Evolutionary conservation across 768 basidiomycete genomes (phyloP), one percentile per base, ranked within the genome.

Genomic region (Termitomyces sp.): DNA sequence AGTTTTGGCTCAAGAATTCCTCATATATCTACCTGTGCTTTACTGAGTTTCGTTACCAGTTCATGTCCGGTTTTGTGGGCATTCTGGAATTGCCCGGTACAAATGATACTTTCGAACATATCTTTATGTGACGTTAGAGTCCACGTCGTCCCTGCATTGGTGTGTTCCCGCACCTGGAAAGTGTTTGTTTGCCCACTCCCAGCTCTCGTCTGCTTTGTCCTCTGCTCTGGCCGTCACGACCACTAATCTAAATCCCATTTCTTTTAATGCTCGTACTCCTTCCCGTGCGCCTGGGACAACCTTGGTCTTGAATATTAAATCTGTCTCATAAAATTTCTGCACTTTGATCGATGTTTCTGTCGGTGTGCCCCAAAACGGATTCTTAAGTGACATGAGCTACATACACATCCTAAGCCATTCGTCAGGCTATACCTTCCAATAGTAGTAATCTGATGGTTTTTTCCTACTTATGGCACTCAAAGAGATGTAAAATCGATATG

Each of bases 191-290:
- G 86, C 70, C 90, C 91, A 92, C 42, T 75, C 72, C 77, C 84
- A 83, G 55, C 82, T 89, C 46, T 79, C 73, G 46, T 82, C 80
- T 14, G 81, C 76, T 53, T 79, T 71, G 36, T 79, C 76, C 55
- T 79, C 72, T 26, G 76, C 74, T 61, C 91, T 75, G n/a, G 91
- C 88, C 9, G 91, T 93, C 49, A 93, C 82, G 60, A 92, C 82
- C 55, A 90, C 77, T 48, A 93, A 72, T 42, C 80, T 77, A 68
- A 79, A 90, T 3, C 90, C 90, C 72, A 87, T 71, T 50, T 79
- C 73, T 53, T 78, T 78, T 16, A 93, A 74, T 24, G 76, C 69
- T 62, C 77, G 69, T 37, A 82, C 67, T 20, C 81, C 86, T 60
- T 88, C 82, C 36, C 72, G 71, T 31, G 89, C 87, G 4, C 87